These are phyloP conservation scores for Cyclotella kingstonii DNA, from an alignment of 108 stramenopile species.

Conservation along the genomic window DNA sequence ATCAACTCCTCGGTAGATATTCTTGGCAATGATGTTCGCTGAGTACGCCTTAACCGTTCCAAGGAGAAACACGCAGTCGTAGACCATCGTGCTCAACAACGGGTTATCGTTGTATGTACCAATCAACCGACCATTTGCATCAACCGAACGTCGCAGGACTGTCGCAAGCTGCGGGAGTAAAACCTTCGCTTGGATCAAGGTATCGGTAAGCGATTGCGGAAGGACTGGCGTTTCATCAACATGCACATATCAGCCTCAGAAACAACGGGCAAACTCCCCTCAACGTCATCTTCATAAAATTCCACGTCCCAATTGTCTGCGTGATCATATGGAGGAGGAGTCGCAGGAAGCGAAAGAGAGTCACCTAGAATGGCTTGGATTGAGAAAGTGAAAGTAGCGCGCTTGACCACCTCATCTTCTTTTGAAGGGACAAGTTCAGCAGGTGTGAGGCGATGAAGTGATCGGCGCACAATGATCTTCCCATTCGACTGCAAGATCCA, in stretches of 20 bases:
- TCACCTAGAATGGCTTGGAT: conserved; percentile 10
- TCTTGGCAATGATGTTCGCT: conserved; percentile 58
- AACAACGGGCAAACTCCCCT: not conserved
- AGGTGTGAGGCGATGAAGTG: conserved; percentile 6
- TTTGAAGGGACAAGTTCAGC: conserved; percentile 7
- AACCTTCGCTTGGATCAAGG: conserved; percentile 35
- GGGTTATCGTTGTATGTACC: conserved; percentile 22
- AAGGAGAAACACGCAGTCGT: conserved; percentile 13
- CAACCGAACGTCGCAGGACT: conserved; percentile 21
- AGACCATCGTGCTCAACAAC: conserved; percentile 7
- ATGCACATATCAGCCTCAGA: conserved; percentile 36
- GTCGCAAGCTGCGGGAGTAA: conserved; percentile 16
- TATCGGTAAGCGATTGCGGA: conserved; percentile 23
- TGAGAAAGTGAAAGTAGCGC: conserved; percentile 1
- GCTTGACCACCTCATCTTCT: conserved; percentile 4
- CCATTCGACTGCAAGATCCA: conserved; percentile 41
- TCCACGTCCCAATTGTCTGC: not conserved
- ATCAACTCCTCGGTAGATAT: conserved; percentile 30
- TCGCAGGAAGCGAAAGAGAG: not conserved
- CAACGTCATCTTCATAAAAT: conserved; percentile 10
- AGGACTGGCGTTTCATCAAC: conserved; percentile 6
- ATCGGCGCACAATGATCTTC: conserved; percentile 24
- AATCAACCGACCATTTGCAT: not conserved
- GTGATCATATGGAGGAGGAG: not conserved
- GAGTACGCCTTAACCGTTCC: conserved; percentile 18